Conservation (phyloP, 306 rosid genomes). For the Carpinus fangiana region DNA sequence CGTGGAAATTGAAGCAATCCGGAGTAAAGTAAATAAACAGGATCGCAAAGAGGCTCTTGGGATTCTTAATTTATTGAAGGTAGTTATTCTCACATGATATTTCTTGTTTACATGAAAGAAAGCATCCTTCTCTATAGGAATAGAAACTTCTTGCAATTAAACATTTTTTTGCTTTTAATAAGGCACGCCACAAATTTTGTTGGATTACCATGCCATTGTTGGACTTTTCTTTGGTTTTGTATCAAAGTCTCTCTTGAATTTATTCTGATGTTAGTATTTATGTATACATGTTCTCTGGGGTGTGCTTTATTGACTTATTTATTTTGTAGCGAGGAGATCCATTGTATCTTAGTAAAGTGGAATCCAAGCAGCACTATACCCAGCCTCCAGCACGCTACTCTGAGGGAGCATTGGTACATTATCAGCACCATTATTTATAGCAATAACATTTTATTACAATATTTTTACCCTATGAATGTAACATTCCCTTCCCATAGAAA, state of each 20-base stretch:
- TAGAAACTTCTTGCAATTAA: not conserved
- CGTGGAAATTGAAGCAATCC: slow-evolving; percentile 49
- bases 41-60: slow-evolving; percentile 46
- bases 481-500: too few relatives aligned
- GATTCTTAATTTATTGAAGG: slow-evolving; percentile 70
- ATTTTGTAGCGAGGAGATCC: slow-evolving; percentile 65
- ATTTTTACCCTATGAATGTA: too few relatives aligned
- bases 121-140: not conserved
- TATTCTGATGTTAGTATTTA: slow-evolving; percentile 18
- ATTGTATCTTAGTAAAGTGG: slow-evolving; percentile 50
- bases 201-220: not conserved
- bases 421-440: slow-evolving; percentile 3
- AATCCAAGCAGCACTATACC: slow-evolving; percentile 69
- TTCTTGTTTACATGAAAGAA: not conserved
- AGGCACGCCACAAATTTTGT: not conserved
- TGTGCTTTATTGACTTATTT: slow-evolving; percentile 31
- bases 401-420: slow-evolving; percentile 83
- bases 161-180: not conserved
- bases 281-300: not conserved
- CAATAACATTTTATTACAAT: slow-evolving; percentile 10
- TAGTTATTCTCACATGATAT: slow-evolving; percentile 27
- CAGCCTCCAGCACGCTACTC: slow-evolving; percentile 87
- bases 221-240: not conserved
- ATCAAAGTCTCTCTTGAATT: not conserved
- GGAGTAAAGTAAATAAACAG: slow-evolving; percentile 52